phyloP scores from a whole-genome alignment of 768 basidiomycete species.

The Psilocybe sp. region DNA sequence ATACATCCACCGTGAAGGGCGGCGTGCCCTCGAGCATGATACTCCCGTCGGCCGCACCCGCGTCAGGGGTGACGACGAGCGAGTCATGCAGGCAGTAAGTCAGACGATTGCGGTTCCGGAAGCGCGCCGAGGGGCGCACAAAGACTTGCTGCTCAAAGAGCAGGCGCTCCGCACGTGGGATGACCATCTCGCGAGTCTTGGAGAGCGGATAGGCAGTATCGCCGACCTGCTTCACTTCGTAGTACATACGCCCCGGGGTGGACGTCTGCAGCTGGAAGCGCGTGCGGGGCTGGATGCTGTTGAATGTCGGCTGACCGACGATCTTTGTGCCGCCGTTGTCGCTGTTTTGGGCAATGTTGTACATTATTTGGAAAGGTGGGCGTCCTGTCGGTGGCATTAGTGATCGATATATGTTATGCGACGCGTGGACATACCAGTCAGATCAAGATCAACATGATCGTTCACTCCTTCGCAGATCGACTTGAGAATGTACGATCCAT shows the following conservation, averaged over 20 bases:
- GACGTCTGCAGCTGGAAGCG: slow-evolving; percentile 81
- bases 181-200: slow-evolving; percentile 57
- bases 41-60: slow-evolving; percentile 49
- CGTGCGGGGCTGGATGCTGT: slow-evolving; percentile 77
- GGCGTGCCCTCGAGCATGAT: slow-evolving; percentile 79
- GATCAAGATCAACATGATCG: slow-evolving; percentile 80
- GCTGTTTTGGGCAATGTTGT: slow-evolving; percentile 73
- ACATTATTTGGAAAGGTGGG: slow-evolving; percentile 92
- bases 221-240: slow-evolving; percentile 87
- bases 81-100: slow-evolving; percentile 75
- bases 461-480: slow-evolving; percentile 81
- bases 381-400: slow-evolving; percentile 48
- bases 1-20: slow-evolving; percentile 79
- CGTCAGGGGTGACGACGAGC: slow-evolving; percentile 51
- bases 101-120: slow-evolving; percentile 63
- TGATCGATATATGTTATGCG: background rate
- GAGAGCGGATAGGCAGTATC: slow-evolving; percentile 82
- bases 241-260: slow-evolving; percentile 77
- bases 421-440: slow-evolving; percentile 51
- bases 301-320: slow-evolving; percentile 76
- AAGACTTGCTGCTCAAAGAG: slow-evolving; percentile 86
- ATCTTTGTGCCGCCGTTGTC: slow-evolving; percentile 69
- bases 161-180: slow-evolving; percentile 66
- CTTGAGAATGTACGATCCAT: slow-evolving; percentile 71
- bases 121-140: slow-evolving; percentile 76